These are phyloP conservation scores for Pseudisothecium myosuroides DNA, from an alignment of 225 moss, liverwort and hornwort species.

Conservation along the genomic window DNA sequence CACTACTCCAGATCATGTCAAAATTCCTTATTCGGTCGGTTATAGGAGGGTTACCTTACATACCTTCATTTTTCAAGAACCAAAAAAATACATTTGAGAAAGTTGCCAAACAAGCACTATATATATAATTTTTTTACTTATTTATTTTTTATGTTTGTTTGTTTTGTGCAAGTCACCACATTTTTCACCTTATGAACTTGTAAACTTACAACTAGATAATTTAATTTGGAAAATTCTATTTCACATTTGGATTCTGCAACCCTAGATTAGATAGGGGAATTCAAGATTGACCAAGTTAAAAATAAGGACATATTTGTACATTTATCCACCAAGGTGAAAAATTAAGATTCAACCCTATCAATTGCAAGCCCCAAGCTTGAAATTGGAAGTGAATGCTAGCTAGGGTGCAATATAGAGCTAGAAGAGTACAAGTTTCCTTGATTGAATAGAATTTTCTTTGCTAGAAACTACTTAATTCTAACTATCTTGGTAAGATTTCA, in stretches of 20 bases:
- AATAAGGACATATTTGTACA: not conserved
- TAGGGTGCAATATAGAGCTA: not conserved
- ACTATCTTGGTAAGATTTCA: not conserved
- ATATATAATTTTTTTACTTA: no score
- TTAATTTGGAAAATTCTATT: not conserved
- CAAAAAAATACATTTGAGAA: not conserved
- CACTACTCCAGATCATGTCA: no score
- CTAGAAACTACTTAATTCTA: no score
- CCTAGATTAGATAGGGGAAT: not conserved
- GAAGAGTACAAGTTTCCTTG: rapidly evolving
- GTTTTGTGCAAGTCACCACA: not conserved
- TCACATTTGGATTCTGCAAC: no score
- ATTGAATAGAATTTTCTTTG: not conserved
- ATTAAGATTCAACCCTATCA: not conserved
- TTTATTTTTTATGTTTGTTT: not conserved
- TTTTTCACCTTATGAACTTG: not conserved
- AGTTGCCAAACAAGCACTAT: no score
- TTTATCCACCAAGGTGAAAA: not conserved
- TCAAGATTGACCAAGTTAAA: not conserved
- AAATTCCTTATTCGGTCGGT: no score
- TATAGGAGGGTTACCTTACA: no score
- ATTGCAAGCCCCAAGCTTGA: not conserved
- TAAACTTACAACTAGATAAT: not conserved
- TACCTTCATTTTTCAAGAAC: not conserved
- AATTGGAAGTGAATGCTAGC: not conserved